Conservation (phyloP, 805 yeast genomes). For the Metschnikowia sp. region DNA sequence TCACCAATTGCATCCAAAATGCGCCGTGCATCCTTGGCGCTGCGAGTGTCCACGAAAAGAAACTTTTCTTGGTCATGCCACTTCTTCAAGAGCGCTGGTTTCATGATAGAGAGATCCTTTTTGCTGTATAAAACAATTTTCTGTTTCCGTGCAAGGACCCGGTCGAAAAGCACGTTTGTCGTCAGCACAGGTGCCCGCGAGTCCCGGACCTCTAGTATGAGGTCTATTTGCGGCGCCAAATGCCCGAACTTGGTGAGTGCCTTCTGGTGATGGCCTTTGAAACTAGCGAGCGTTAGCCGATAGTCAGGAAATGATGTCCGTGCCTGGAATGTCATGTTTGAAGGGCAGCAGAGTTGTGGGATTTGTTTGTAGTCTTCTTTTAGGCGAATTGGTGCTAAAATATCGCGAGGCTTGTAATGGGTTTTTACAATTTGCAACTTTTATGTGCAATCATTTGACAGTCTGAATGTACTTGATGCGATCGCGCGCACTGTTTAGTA, state of each 20-base stretch:
- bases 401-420: no score
- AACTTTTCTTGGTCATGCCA: slow-evolving; percentile 37
- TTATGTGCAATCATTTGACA: no score
- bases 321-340: slow-evolving; percentile 53
- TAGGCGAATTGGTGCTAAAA: no score
- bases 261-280: slow-evolving; percentile 86
- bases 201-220: slow-evolving; percentile 83
- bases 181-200: slow-evolving; percentile 86
- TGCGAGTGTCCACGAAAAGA: slow-evolving; percentile 57
- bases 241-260: slow-evolving; percentile 67
- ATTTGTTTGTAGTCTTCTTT: no score
- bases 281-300: slow-evolving; percentile 67
- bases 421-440: no score
- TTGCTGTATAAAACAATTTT: slow-evolving; percentile 75
- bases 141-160: slow-evolving; percentile 51
- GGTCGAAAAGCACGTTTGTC: slow-evolving; percentile 73
- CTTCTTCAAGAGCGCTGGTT: slow-evolving; percentile 27
- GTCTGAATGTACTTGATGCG: no score
- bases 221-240: slow-evolving; percentile 74
- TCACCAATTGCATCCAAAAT: slow-evolving; percentile 50
- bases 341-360: background rate
- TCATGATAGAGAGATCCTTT: slow-evolving; percentile 56
- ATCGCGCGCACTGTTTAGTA: no score
- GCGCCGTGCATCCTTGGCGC: slow-evolving; percentile 44
- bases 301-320: slow-evolving; percentile 71